Conservation (phyloP, 257 asterid genomes). For the Henckelia pumila region DNA sequence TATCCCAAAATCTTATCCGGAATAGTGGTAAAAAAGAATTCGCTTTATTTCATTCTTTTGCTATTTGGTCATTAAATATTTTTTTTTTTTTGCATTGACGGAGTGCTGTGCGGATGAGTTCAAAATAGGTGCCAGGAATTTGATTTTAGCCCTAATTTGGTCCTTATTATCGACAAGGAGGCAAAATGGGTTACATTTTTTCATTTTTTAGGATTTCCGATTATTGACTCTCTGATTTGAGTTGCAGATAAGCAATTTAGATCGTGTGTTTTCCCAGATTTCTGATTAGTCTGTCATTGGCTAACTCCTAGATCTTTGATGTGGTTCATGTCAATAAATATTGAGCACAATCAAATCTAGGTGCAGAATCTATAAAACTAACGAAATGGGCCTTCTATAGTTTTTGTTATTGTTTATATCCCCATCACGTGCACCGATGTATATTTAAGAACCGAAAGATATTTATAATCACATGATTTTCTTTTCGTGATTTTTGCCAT, state of each 20-base stretch:
- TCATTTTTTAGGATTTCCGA: not conserved
- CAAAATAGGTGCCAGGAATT: not conserved
- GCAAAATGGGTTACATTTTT: not conserved
- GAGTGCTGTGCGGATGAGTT: not conserved
- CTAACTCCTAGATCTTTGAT: not conserved
- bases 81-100: too few relatives aligned
- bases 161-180: not conserved
- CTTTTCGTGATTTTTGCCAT: not conserved
- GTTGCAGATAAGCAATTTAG: not conserved
- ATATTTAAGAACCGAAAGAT: not conserved
- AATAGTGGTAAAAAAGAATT: not conserved
- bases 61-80: too few relatives aligned
- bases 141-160: not conserved
- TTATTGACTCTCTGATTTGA: not conserved
- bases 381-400: not conserved
- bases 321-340: not conserved
- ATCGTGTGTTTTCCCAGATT: not conserved
- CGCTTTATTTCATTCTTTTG: not conserved
- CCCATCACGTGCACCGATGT: not conserved
- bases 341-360: not conserved
- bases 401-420: not conserved
- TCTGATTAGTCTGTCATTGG: not conserved
- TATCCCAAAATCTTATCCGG: not conserved
- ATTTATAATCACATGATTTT: not conserved
- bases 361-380: not conserved